phyloP scores from a whole-genome alignment of 1,139 yeast genomes.

The Petasospora rhodanensis region DNA sequence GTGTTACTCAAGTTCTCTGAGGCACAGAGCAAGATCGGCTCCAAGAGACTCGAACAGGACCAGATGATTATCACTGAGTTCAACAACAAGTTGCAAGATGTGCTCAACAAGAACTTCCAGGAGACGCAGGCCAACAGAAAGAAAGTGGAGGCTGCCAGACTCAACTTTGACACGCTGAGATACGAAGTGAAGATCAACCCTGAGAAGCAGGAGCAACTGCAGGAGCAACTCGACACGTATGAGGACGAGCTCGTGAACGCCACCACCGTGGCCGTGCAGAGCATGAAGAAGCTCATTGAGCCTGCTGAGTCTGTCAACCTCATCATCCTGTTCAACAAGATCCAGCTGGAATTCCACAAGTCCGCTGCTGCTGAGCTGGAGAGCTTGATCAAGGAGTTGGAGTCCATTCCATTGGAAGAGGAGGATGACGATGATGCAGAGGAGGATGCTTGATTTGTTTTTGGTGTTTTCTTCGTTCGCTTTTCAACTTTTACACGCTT shows the following conservation, averaged over 20 bases:
- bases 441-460: conserved; percentile 4
- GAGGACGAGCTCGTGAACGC: conserved; percentile 80
- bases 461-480: neutral
- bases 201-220: conserved; percentile 24
- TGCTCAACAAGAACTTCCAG: conserved; percentile 54
- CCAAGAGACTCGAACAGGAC: conserved; percentile 63
- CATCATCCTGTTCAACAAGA: conserved; percentile 57
- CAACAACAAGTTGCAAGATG: conserved; percentile 47
- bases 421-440: conserved; percentile 32
- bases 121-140: conserved; percentile 59
- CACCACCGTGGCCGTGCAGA: conserved; percentile 69
- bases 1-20: conserved; percentile 54
- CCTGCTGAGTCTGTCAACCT: conserved; percentile 62
- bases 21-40: conserved; percentile 56
- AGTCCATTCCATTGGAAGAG: conserved; percentile 34
- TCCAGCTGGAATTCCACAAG: conserved; percentile 67
- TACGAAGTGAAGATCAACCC: conserved; percentile 40
- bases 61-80: conserved; percentile 51
- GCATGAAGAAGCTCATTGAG: conserved; percentile 66
- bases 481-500: too few relatives aligned
- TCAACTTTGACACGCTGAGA: conserved; percentile 66
- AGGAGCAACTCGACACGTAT: conserved; percentile 43
- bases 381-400: conserved; percentile 37
- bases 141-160: conserved; percentile 64
- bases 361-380: conserved; percentile 42